Conservation (phyloP, 2,329 filamentous ascomycete species). For the Chaetomium sp. region DNA sequence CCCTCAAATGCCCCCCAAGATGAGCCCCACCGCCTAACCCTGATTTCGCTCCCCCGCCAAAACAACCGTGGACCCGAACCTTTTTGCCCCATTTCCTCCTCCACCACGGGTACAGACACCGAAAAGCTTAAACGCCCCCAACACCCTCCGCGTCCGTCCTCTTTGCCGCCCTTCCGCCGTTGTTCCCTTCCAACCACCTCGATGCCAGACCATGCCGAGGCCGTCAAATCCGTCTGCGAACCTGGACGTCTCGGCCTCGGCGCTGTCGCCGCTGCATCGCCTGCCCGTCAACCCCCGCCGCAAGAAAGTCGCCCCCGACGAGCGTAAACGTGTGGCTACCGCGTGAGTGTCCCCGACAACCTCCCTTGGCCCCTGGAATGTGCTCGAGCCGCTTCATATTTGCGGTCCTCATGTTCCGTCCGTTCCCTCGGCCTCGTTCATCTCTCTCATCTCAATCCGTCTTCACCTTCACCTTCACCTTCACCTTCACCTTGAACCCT, state of each 20-base stretch:
- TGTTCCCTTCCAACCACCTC: not conserved
- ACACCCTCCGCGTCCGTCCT: not conserved
- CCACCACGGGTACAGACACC: slow-evolving; percentile 21
- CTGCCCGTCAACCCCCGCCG: slow-evolving; percentile 46
- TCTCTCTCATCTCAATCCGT: not conserved
- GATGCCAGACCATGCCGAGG: slow-evolving; percentile 18
- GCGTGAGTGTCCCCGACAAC: slow-evolving; percentile 35
- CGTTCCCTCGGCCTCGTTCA: slow-evolving; percentile 28
- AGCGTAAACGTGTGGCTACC: slow-evolving; percentile 43
- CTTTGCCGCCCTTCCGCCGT: not conserved
- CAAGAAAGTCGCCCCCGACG: slow-evolving; percentile 40
- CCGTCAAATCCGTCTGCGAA: slow-evolving; percentile 11
- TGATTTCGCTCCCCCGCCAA: slow-evolving; percentile 6
- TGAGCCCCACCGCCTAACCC: slow-evolving; percentile 7
- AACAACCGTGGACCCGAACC: slow-evolving; percentile 1
- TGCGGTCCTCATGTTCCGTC: not conserved
- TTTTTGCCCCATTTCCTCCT: slow-evolving; percentile 15
- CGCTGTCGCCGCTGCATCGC: slow-evolving; percentile 26
- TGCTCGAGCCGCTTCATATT: too few species aligned
- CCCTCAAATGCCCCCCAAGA: not conserved
- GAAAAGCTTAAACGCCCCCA: slow-evolving; percentile 15
- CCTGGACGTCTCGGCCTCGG: slow-evolving; percentile 8
- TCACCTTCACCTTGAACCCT: not conserved
- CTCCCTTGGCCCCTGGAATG: too few species aligned
- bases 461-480: not conserved